phyloP scores from a whole-genome alignment of 2,329 filamentous ascomycete species.

The Trichoderma sp. region DNA sequence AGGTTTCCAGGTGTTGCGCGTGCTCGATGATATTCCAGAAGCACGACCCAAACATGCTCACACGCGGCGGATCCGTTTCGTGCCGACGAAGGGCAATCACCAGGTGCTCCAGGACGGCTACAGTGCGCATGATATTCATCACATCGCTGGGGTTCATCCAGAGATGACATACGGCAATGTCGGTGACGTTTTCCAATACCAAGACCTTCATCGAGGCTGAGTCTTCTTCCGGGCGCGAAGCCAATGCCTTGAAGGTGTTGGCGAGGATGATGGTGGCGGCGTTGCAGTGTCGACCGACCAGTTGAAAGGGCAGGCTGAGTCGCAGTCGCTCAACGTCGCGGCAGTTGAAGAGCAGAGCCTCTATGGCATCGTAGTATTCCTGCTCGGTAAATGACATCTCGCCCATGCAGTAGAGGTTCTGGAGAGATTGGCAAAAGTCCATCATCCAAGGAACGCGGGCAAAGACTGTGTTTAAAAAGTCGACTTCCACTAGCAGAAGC shows the following conservation, averaged over 20 bases:
- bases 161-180: constrained; percentile 46
- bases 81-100: constrained; percentile 47
- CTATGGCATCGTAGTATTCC: constrained; percentile 43
- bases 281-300: constrained; percentile 44
- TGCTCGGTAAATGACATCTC: constrained; percentile 47
- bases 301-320: constrained; percentile 50
- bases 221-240: constrained; percentile 43
- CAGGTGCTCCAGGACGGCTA: constrained; percentile 43
- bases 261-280: constrained; percentile 51
- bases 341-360: constrained; percentile 43
- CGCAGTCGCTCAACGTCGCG: constrained; percentile 46
- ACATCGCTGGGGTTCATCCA: constrained; percentile 52
- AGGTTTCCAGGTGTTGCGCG: constrained; percentile 42
- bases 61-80: constrained; percentile 35
- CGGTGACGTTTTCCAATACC: constrained; percentile 50
- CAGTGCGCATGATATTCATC: constrained; percentile 44
- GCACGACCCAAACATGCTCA: constrained; percentile 41
- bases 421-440: constrained; percentile 43
- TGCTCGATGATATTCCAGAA: constrained; percentile 50
- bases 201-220: constrained; percentile 42
- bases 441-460: constrained; percentile 44
- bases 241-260: constrained; percentile 49
- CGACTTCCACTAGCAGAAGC: constrained; percentile 44
- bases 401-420: constrained; percentile 47
- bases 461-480: constrained; percentile 46